These are phyloP conservation scores for Sclerotiophoma versabilis DNA, from an alignment of 2,329 filamentous ascomycete species.

Conservation along the genomic window DNA sequence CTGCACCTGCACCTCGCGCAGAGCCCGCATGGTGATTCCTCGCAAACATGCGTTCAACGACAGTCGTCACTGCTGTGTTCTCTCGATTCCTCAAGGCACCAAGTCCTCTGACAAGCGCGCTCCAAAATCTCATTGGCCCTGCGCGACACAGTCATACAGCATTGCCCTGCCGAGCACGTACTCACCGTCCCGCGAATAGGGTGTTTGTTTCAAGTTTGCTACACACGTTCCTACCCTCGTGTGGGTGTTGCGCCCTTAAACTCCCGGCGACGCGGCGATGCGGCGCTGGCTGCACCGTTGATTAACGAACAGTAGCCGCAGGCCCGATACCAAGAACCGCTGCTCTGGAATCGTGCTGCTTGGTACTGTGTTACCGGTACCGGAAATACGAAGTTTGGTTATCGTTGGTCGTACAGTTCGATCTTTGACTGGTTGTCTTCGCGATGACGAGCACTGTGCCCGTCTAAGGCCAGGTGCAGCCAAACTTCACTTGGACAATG, in stretches of 20 bases:
- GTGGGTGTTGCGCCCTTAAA: slow-evolving; percentile 17
- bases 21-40: background rate
- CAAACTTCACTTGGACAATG: slow-evolving; percentile 24
- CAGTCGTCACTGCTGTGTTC: slow-evolving; percentile 8
- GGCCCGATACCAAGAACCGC: slow-evolving; percentile 12
- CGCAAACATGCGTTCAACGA: slow-evolving; percentile 3
- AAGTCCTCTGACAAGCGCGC: slow-evolving; percentile 18
- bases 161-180: slow-evolving; percentile 23
- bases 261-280: slow-evolving; percentile 17
- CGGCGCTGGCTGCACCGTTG: slow-evolving; percentile 34
- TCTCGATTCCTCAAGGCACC: slow-evolving; percentile 14
- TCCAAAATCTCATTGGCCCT: slow-evolving; percentile 27
- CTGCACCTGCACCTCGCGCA: background rate
- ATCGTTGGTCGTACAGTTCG: slow-evolving; percentile 30
- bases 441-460: slow-evolving; percentile 20
- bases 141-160: slow-evolving; percentile 43
- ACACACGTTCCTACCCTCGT: slow-evolving; percentile 25
- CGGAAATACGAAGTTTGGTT: slow-evolving; percentile 22
- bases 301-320: slow-evolving; percentile 23
- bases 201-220: slow-evolving; percentile 25
- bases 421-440: slow-evolving; percentile 19
- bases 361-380: slow-evolving; percentile 10
- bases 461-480: slow-evolving; percentile 23
- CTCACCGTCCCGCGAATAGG: slow-evolving; percentile 29
- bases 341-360: slow-evolving; percentile 10